These are phyloP conservation scores for Magnolia kwangsiensis DNA, from an alignment of 164 flowering plant genomes.

Conservation along the genomic window DNA sequence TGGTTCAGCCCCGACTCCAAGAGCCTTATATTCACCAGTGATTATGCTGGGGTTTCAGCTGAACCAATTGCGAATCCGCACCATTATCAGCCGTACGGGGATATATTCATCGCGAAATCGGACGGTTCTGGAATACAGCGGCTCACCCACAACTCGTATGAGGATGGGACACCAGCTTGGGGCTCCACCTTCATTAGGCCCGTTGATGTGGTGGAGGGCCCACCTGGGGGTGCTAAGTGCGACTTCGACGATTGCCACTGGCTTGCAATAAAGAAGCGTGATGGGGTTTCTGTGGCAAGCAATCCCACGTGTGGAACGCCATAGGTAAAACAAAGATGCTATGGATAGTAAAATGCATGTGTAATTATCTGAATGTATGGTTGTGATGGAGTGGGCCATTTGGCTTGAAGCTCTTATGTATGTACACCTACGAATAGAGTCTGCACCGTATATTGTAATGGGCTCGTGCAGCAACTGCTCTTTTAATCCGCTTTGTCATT, in stretches of 20 bases:
- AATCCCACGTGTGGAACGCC: background rate
- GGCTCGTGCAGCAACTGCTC: too few species aligned
- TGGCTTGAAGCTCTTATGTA: too few species aligned
- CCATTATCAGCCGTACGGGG: slow-evolving; percentile 87
- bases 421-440: too few species aligned
- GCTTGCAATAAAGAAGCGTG: slow-evolving; percentile 27
- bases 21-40: slow-evolving; percentile 59
- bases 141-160: slow-evolving; percentile 73
- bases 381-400: too few species aligned
- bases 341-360: too few species aligned
- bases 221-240: slow-evolving; percentile 30
- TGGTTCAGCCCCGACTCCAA: slow-evolving; percentile 76
- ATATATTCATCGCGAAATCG: slow-evolving; percentile 49
- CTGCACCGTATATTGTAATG: too few species aligned
- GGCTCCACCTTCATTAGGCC: slow-evolving; percentile 42
- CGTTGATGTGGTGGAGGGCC: slow-evolving; percentile 36
- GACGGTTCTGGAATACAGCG: slow-evolving; percentile 64
- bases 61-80: slow-evolving; percentile 84
- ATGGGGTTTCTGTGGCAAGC: background rate
- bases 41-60: slow-evolving; percentile 73
- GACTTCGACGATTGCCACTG: slow-evolving; percentile 76
- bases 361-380: too few species aligned
- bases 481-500: too few species aligned
- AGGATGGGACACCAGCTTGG: slow-evolving; percentile 93
- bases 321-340: too few species aligned